Conservation (phyloP, 164 flowering plant species). For the Vitis vinifera region DNA sequence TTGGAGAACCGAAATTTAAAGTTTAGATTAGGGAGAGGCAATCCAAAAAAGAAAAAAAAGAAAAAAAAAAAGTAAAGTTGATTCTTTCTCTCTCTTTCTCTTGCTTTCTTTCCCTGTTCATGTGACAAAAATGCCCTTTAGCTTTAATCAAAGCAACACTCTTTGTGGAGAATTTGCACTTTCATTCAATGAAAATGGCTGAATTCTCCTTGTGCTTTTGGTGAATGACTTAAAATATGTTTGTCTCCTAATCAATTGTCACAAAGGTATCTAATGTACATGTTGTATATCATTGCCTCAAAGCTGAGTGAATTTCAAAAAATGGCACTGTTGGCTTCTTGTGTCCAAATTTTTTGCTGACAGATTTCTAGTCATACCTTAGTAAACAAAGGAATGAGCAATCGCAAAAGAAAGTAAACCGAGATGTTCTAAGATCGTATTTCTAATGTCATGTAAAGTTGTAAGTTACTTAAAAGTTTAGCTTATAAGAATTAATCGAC, state of each 20-base stretch:
- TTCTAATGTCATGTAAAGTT: no score
- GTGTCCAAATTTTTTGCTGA: not conserved
- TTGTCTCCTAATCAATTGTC: no score
- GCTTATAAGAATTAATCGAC: no score
- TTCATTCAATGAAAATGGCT: constrained; percentile 34
- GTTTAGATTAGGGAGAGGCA: constrained; percentile 31
- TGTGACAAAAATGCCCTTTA: constrained; percentile 62
- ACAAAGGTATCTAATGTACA: no score
- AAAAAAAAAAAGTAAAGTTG: constrained; percentile 39
- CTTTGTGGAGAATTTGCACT: constrained; percentile 47
- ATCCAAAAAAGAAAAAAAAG: no score
- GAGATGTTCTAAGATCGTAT: no score
- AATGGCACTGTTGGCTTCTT: constrained; percentile 3
- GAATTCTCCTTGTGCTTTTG: constrained; percentile 19
- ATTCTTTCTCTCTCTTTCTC: constrained; percentile 21
- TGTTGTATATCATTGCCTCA: constrained; percentile 3
- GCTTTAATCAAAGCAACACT: constrained; percentile 48
- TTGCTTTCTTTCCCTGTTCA: constrained; percentile 20
- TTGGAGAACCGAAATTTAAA: constrained; percentile 73
- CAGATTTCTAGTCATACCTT: no score
- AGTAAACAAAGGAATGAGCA: no score
- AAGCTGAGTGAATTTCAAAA: not conserved
- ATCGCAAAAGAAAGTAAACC: no score
- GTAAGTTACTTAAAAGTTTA: no score
- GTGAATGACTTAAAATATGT: constrained; percentile 7